Percentiles rank a stretch among this genome's conserved stretches.
These are phyloP conservation scores for Trametes villosa DNA, from an alignment of 768 basidiomycete genomes.

Conservation along the genomic window DNA sequence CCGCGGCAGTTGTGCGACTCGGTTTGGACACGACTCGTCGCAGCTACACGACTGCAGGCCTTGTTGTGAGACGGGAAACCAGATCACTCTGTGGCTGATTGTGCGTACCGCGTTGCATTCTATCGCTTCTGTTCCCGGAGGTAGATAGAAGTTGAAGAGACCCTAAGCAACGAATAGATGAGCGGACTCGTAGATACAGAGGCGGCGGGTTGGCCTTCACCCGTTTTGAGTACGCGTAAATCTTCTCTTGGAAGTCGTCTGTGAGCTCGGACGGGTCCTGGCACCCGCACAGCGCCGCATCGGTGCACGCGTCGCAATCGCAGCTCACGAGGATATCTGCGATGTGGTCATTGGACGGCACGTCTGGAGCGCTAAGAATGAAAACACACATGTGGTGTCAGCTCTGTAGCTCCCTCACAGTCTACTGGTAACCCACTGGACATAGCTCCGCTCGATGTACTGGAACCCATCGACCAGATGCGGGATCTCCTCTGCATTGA, in stretches of 20 bases:
- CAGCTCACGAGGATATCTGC: constrained; percentile 47
- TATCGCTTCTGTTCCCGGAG: constrained; percentile 53
- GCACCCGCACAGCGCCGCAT: constrained; percentile 48
- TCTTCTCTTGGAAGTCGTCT: constrained; percentile 33
- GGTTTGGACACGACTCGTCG: constrained; percentile 53
- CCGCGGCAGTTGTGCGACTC: constrained; percentile 63
- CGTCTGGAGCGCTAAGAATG: constrained; percentile 7
- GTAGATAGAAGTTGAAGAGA: constrained; percentile 49
- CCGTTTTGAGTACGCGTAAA: constrained; percentile 48
- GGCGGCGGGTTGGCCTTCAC: constrained; percentile 32
- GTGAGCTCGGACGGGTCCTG: constrained; percentile 48
- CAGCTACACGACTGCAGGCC: constrained; percentile 48
- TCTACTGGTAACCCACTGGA: constrained; percentile 45
- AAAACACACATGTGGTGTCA: constrained; percentile 3
- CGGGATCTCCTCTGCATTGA: constrained; percentile 47
- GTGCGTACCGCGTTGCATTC: constrained; percentile 65
- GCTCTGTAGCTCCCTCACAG: too few species aligned
- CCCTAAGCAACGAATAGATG: constrained; percentile 41
- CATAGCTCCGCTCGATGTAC: constrained; percentile 59
- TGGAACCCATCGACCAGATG: constrained; percentile 45
- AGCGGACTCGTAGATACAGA: not conserved
- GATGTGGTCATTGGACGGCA: constrained; percentile 18
- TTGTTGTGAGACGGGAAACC: not conserved
- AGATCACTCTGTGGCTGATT: not conserved
- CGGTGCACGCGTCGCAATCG: constrained; percentile 44